phyloP scores from a whole-genome alignment of 257 asterid genomes.

The Parsonsia alboflavescens region DNA sequence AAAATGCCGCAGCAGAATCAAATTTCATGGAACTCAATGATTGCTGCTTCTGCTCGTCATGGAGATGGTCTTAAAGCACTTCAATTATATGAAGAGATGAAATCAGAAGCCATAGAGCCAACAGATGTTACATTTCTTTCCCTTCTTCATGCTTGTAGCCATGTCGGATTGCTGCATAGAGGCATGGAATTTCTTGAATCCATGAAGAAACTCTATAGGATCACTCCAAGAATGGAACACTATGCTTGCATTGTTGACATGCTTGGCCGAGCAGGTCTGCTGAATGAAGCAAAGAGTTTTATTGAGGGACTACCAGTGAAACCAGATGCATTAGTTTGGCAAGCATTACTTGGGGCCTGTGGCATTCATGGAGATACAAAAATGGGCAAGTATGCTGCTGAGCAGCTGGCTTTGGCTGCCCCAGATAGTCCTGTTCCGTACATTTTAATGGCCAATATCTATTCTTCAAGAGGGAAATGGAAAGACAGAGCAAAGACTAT shows the following conservation, averaged over 20 bases:
- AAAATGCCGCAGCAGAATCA: constrained; percentile 45
- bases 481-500: constrained; percentile 64
- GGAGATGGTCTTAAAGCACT: constrained; percentile 60
- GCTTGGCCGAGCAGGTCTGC: constrained; percentile 81
- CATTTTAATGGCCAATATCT: constrained; percentile 68
- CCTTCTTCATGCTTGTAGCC: constrained; percentile 81
- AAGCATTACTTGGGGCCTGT: constrained; percentile 80
- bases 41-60: constrained; percentile 82
- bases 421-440: constrained; percentile 59
- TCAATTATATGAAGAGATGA: constrained; percentile 52
- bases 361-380: constrained; percentile 48
- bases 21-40: constrained; percentile 83
- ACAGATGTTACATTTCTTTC: constrained; percentile 76
- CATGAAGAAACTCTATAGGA: constrained; percentile 45
- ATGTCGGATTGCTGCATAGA: constrained; percentile 52
- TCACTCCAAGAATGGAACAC: constrained; percentile 77
- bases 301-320: constrained; percentile 49
- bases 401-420: constrained; percentile 38
- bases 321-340: constrained; percentile 69
- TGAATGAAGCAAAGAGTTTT: constrained; percentile 59
- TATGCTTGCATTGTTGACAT: constrained; percentile 76
- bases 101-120: constrained; percentile 37
- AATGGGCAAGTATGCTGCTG: constrained; percentile 70
- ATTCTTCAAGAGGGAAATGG: constrained; percentile 64
- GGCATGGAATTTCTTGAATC: constrained; percentile 65